Base-by-base conservation (phyloP, 73 alveolate species). In the Paramecium primaurelia region DNA sequence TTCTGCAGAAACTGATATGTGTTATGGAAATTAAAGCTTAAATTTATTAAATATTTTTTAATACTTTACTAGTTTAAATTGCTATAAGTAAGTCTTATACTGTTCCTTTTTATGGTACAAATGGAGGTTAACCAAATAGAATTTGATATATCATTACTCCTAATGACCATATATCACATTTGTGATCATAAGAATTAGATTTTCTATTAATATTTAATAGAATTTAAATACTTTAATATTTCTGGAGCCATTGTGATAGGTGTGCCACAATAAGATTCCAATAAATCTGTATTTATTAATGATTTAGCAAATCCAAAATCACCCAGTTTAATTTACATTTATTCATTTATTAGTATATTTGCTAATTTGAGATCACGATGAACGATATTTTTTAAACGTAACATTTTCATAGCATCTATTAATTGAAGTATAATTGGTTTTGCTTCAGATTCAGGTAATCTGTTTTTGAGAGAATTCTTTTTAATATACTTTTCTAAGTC, bases 291-390 rank as follows among this genome's bases (percentile, higher is more conserved):
- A 5, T 49, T 42, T 6, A 18, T 6, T 54, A 45, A 30, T 40
- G 58, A 83, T 18, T 89, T 89, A 5, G 94, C 94, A 71, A 89
- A 89, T 42, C 94, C 94, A 73, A 89, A 89, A 51, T 89, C 94
- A 6, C 88, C 94, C 47, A 89, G 47, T 83, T 89, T 89, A 11
- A 89, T 51, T 32, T 71, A 47, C 92, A 89, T 71, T 30, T 89
- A 45, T 45, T 89, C 92, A 14, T 88, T 77, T n/a, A 95, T 93
- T 36, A 95, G 64, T 20, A 95, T 86, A 80, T 97, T 97, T 86
- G 96, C 98, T 10, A 97, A 98, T 86, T 97, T 97, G 42, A 97
- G 58, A 92, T 97, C 99, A 51, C 99, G 58, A 90, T 97, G 98
- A 45, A 93, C 95, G 77, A 96, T 93, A 45, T 95, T 95, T 58